Evolutionary conservation across 2,329 filamentous ascomycete genomes (phyloP).

Genomic region (Ophiostoma himal-ulmi): DNA sequence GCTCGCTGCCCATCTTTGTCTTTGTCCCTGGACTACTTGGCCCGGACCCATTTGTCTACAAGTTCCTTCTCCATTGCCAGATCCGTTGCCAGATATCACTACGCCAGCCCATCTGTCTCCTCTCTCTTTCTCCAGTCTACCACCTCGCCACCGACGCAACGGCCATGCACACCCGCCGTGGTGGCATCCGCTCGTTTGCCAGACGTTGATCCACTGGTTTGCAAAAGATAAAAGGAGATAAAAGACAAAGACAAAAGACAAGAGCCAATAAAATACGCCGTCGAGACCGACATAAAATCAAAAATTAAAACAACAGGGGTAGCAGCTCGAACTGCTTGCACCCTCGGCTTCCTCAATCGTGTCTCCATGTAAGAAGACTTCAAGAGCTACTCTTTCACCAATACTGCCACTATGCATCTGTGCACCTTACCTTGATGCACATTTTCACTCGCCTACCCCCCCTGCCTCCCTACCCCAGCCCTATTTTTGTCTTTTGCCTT

Average conservation of each 20-base stretch:
- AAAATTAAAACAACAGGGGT: background rate
- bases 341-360: background rate
- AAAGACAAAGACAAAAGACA: background rate
- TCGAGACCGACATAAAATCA: background rate
- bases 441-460: background rate
- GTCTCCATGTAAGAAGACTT: background rate
- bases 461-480: too few species aligned
- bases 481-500: background rate
- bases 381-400: background rate
- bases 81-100: background rate
- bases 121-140: background rate
- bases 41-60: background rate
- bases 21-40: background rate
- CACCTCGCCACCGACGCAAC: background rate
- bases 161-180: conserved; percentile 4
- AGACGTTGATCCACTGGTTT: background rate
- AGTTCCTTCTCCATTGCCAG: background rate
- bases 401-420: background rate
- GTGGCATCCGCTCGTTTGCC: conserved; percentile 2
- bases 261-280: background rate
- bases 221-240: background rate
- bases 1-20: background rate
- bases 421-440: background rate
- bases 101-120: background rate
- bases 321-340: background rate